Evolutionary conservation across 2,329 filamentous ascomycete genomes (phyloP).

Genomic region (Beauveria varroae): DNA sequence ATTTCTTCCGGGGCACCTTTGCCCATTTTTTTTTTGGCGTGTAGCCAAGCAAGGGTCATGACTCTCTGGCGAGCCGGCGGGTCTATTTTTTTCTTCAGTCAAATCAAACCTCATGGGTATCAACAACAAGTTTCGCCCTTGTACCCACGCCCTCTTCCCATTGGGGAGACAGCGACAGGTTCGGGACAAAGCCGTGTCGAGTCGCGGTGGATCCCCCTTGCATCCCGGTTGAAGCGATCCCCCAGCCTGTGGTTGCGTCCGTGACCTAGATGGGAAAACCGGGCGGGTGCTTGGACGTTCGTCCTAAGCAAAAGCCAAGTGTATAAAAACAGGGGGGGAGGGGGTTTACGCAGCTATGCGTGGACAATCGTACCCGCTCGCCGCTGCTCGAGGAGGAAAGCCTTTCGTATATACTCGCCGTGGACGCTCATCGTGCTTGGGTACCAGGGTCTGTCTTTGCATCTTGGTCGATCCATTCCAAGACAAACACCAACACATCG

Average conservation of each 20-base stretch:
- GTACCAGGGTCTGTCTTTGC: neutral
- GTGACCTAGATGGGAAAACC: neutral
- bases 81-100: too few relatives aligned
- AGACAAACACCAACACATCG: neutral
- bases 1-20: neutral
- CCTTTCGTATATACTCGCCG: neutral
- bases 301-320: neutral
- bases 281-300: constrained; percentile 5
- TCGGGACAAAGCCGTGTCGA: neutral
- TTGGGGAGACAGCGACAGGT: too few relatives aligned
- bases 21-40: neutral
- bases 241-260: neutral
- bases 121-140: too few relatives aligned
- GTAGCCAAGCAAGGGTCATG: neutral
- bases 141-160: too few relatives aligned
- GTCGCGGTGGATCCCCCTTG: neutral
- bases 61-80: neutral
- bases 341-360: neutral
- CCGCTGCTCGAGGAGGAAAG: neutral
- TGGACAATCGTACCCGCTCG: neutral
- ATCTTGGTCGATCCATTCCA: neutral
- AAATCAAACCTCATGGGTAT: too few relatives aligned
- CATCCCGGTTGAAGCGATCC: neutral
- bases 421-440: neutral
- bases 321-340: neutral